These are phyloP conservation scores for Cenchrus purpureus DNA, from an alignment of 176 grass and related monocot genomes.

Conservation along the genomic window DNA sequence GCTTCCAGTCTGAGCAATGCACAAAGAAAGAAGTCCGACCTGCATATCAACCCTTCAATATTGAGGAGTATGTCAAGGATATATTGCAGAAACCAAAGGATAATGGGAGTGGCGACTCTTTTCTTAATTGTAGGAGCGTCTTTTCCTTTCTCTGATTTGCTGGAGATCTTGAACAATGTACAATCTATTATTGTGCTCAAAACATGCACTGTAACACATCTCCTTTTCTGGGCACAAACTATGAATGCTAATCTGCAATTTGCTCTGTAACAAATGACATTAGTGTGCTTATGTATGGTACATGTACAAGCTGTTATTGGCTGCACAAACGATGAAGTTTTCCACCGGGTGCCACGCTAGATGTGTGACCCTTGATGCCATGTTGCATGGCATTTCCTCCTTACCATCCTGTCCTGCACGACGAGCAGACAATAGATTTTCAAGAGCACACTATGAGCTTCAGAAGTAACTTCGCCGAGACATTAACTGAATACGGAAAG, in stretches of 20 bases:
- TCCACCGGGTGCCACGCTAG: slow-evolving; percentile 70
- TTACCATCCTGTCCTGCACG: slow-evolving; percentile 46
- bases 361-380: slow-evolving; percentile 62
- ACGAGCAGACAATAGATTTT: background rate
- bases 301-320: slow-evolving; percentile 73
- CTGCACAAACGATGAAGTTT: slow-evolving; percentile 63
- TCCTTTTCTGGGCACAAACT: background rate
- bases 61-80: slow-evolving; percentile 48
- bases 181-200: background rate
- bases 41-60: slow-evolving; percentile 33
- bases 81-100: slow-evolving; percentile 29
- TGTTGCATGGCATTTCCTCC: slow-evolving; percentile 51
- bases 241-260: background rate
- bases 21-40: slow-evolving; percentile 23
- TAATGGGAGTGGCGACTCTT: slow-evolving; percentile 8
- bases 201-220: background rate
- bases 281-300: slow-evolving; percentile 50
- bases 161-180: slow-evolving; percentile 1
- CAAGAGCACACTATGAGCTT: background rate
- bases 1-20: slow-evolving; percentile 36
- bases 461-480: background rate
- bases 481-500: background rate
- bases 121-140: slow-evolving; percentile 66
- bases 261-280: background rate
- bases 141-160: slow-evolving; percentile 74